Evolutionary conservation across 371 early-diverging fungal genomes (phyloP), one percentile per base, ranked within the genome.

Genomic region (Mucor velutinosus): DNA sequence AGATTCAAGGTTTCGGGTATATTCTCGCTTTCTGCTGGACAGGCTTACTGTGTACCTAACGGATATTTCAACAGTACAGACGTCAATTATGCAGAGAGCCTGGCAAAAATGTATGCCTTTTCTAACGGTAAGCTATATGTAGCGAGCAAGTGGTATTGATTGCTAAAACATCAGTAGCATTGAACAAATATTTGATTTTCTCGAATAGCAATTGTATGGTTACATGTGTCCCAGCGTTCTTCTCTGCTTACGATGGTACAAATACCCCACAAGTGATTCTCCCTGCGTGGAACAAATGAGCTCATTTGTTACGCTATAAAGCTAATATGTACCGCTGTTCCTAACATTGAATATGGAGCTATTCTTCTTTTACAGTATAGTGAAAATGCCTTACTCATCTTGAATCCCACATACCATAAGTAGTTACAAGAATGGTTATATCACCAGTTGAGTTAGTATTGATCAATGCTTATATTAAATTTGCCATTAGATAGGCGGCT

Each of bases 1-100:
- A 55, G 62, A n/a, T 69, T 69, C 23, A 69, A 66, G n/a, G 73
- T 73, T 1, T 69, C 63, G 2, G 60, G 47, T 5, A 49, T 73
- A 5, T 73, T 58, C 30, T 45, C 69, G 11, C 45, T 69, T n/a
- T 57, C 73, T 7, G 60, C 49, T 19, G 58, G 58, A 2, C 45
- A 73, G 7, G 11, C 62, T 4, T 73, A 70, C 17, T 73, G 74
- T 49, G 57, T 58, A 11, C 63, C 63, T 19, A 66, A 66, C 23
- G 39, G 45, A 4, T 19, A 49, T 12, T 17, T 73, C 1, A 30
- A 70, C 7, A 70, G 65, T 15, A 65, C 35, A 1, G 23, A 41
- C 7, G 75, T 55, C 3, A 15, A 32, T n/a, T 67, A 69, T 47
- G 58, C 64, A 4, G 62, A 51, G 7, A 59, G 69, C 4, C 53